phyloP scores from a whole-genome alignment of 306 rosid species.

The Casuarina cunninghamiana region DNA sequence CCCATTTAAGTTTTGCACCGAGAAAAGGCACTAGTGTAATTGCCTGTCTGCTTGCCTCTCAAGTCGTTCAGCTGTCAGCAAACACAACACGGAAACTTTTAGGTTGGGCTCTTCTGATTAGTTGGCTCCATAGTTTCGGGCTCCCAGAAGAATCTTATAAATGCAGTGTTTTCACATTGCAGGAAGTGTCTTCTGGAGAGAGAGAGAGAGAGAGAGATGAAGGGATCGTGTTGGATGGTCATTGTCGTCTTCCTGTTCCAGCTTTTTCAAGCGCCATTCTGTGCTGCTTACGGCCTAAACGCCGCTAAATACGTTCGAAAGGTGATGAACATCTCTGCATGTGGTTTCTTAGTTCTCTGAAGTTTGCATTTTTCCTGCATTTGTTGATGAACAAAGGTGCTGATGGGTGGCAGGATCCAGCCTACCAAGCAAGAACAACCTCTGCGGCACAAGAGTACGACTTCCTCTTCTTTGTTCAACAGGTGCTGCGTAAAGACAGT shows the following conservation, averaged over 20 bases:
- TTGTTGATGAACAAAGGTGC: not conserved
- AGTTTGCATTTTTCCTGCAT: not conserved
- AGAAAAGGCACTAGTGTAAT: not conserved
- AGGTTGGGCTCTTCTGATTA: not conserved
- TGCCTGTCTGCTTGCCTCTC: not conserved
- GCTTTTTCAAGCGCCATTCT: not conserved
- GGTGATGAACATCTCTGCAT: not conserved
- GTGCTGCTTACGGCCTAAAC: not conserved
- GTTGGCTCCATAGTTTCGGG: not conserved
- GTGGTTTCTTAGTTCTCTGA: not conserved
- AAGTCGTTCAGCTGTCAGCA: not conserved
- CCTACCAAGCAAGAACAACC: not conserved
- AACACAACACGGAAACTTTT: not conserved
- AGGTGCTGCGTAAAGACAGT: conserved; percentile 5
- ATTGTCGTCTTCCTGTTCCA: not conserved
- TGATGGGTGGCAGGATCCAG: conserved; percentile 12
- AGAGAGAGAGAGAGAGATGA: conserved; percentile 2
- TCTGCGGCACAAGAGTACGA: not conserved
- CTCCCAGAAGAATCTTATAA: not conserved
- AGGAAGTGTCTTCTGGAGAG: not conserved
- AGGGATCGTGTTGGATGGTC: not conserved
- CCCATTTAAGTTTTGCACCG: not conserved
- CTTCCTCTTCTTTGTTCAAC: conserved; percentile 30
- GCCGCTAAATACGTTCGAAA: not conserved
- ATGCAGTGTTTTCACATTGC: not conserved